Percentiles rank a stretch among this genome's conserved stretches.
These are phyloP conservation scores for Stylosanthes scabra DNA, from an alignment of 331 rosid genomes.

Conservation along the genomic window DNA sequence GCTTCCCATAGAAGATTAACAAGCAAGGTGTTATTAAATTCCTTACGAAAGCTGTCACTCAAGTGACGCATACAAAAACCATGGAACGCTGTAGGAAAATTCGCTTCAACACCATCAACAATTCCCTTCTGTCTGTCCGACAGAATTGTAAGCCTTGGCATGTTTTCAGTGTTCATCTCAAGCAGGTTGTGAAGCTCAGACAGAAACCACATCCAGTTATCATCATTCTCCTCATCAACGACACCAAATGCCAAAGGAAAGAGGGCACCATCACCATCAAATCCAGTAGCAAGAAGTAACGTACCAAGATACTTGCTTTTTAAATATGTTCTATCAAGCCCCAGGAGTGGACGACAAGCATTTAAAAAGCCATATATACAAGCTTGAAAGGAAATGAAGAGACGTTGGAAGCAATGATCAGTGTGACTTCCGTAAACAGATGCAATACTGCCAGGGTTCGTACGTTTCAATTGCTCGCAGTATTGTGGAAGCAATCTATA, in stretches of 20 bases:
- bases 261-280: constrained; percentile 87
- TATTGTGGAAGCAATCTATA: constrained; percentile 90
- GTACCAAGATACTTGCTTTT: constrained; percentile 93
- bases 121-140: constrained; percentile 90
- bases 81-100: constrained; percentile 94
- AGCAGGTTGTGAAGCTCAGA: constrained; percentile 87
- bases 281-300: constrained; percentile 82
- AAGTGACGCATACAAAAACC: constrained; percentile 95
- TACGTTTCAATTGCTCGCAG: constrained; percentile 85
- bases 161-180: constrained; percentile 88
- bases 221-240: constrained; percentile 92
- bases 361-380: constrained; percentile 84
- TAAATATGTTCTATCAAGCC: constrained; percentile 82
- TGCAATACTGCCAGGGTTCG: constrained; percentile 90
- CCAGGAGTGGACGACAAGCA: constrained; percentile 87
- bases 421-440: constrained; percentile 72
- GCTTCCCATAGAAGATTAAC: constrained; percentile 91
- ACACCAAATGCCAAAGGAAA: constrained; percentile 95
- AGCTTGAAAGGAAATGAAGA: constrained; percentile 88
- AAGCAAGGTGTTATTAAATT: constrained; percentile 80
- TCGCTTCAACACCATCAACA: constrained; percentile 85
- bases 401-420: constrained; percentile 83
- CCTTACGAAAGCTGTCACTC: constrained; percentile 90
- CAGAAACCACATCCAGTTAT: constrained; percentile 97
- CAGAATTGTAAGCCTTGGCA: constrained; percentile 91